Evolutionary conservation across 257 asterid species (phyloP), one percentile per base, ranked within the genome.

Genomic region (Jasminum sambac): DNA sequence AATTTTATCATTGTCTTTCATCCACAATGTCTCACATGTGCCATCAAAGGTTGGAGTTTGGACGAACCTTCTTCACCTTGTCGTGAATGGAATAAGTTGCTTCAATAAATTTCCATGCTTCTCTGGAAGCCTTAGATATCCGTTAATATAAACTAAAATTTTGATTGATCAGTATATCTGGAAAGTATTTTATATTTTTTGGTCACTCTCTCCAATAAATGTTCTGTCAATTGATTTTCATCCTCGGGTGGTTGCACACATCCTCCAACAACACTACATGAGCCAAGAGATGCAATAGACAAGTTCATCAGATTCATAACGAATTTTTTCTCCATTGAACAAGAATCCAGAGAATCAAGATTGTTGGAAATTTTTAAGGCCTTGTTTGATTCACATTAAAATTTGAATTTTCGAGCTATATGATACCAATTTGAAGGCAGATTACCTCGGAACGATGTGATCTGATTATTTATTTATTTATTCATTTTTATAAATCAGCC

Each of bases 231-330:
- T n/a, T n/a, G n/a, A n/a, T n/a, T n/a, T n/a, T n/a, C n/a, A n/a
- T n/a, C n/a, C n/a, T n/a, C n/a, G n/a, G n/a, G n/a, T n/a, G n/a
- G n/a, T n/a, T n/a, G n/a, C n/a, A n/a, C n/a, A n/a, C n/a, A n/a
- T n/a, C n/a, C n/a, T n/a, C n/a, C n/a, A n/a, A 41, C 36, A 36
- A 59, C 60, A 60, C 67, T 58, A 42, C 68, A 70, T 23, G 40
- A 39, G 46, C 44, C 63, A 44, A 62, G 38, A 42, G 62, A 71
- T 63, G 62, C 69, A 43, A 71, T 37, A 71, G 69, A 71, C 34
- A 71, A 30, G 63, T 30, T 71, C 69, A 63, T 44, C 0, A 71
- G 38, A 12, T 43, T 63, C 43, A 46, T 63, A 71, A 46, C 63
- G 48, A 6, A 30, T 0, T 0, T 38, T 40, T 60, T 70, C 36